phyloP scores from a whole-genome alignment of 305 asterid species.

The Fraxinus albicans region DNA sequence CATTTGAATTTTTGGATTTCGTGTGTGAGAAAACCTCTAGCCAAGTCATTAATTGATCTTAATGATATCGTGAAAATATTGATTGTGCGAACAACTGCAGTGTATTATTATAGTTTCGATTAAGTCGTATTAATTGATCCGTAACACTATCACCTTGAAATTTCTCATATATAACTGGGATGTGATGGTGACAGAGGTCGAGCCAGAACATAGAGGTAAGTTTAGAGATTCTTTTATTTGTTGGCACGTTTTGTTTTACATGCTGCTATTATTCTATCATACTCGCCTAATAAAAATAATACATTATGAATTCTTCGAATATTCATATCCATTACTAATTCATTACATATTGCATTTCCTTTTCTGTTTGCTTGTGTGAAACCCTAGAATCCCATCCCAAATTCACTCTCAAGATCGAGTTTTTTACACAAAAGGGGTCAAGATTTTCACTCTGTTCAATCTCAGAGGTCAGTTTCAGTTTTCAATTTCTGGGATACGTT shows the following conservation, averaged over 20 bases:
- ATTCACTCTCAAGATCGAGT: conserved; percentile 27
- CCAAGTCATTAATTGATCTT: not conserved
- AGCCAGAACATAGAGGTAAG: conserved; percentile 14
- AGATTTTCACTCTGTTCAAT: conserved; percentile 32
- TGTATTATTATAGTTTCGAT: not conserved
- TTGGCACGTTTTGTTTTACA: conserved; percentile 54
- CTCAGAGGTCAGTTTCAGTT: conserved; percentile 44
- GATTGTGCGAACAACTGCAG: not conserved
- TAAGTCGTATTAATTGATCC: not conserved
- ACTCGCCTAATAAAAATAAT: conserved; percentile 14
- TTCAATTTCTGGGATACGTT: conserved; percentile 18
- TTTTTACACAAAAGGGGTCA: conserved; percentile 23
- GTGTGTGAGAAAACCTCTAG: not conserved
- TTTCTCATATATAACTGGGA: not conserved
- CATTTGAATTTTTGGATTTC: not conserved
- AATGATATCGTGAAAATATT: not conserved
- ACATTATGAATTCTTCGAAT: conserved; percentile 29
- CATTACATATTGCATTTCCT: conserved; percentile 12
- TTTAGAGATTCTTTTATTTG: conserved; percentile 47
- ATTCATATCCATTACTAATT: conserved; percentile 47
- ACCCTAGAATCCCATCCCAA: conserved; percentile 34
- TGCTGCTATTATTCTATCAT: conserved; percentile 18
- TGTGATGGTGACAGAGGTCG: not conserved
- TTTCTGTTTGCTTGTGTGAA: conserved; percentile 26
- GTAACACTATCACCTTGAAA: not conserved